Evolutionary conservation across 176 grass and related monocot species (phyloP).

Genomic region (Juncus effusus): DNA sequence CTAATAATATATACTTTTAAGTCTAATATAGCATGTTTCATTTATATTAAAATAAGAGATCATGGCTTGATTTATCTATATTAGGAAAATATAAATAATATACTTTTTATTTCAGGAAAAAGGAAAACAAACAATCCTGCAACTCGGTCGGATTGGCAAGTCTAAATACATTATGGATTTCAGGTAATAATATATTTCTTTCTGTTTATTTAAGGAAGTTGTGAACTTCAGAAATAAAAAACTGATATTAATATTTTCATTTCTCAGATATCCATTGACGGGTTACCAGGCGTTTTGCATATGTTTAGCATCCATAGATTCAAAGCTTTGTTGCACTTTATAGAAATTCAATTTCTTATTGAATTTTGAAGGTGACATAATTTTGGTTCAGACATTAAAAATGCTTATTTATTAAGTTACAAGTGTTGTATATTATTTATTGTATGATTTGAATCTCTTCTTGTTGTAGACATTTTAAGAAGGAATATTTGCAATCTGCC

Average conservation of each 20-base stretch:
- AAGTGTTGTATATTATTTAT: no score
- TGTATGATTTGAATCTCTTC: no score
- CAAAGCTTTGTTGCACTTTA: conserved; percentile 78
- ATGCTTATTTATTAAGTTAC: no score
- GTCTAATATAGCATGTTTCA: no score
- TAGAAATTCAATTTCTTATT: conserved; percentile 25
- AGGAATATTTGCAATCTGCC: no score
- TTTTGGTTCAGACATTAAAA: not conserved
- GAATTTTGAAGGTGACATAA: conserved; percentile 1
- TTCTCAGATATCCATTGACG: conserved; percentile 65
- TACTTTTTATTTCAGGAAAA: conserved; percentile 47
- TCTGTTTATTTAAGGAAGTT: no score
- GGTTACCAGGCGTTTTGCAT: conserved; percentile 97
- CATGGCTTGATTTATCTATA: conserved; percentile 6
- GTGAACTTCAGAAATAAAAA: not conserved
- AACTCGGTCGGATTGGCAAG: conserved; percentile 69
- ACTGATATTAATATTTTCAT: no score
- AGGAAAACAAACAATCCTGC: conserved; percentile 70
- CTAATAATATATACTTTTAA: no score
- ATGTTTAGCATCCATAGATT: conserved; percentile 80
- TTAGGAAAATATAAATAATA: not conserved
- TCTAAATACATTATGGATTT: conserved; percentile 90
- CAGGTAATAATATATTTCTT: conserved; percentile 37
- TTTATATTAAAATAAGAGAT: no score
- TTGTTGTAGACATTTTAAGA: no score